phyloP scores from a whole-genome alignment of 257 asterid species.

The Nemophila menziesii region DNA sequence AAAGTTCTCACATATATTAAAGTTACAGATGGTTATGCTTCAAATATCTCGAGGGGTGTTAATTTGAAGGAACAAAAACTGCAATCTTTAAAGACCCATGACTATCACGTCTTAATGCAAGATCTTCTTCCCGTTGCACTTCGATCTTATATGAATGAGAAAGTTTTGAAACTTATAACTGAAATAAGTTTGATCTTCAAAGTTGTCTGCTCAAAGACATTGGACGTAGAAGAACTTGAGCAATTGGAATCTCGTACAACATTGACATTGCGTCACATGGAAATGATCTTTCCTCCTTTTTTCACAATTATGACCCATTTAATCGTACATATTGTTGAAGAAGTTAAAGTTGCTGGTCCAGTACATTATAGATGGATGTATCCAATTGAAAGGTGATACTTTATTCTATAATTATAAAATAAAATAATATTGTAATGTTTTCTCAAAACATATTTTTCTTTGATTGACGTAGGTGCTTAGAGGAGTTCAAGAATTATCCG shows the following conservation, averaged over 20 bases:
- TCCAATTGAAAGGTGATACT: background rate
- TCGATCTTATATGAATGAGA: background rate
- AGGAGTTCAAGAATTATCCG: slow-evolving; percentile 6
- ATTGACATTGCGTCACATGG: background rate
- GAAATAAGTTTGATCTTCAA: background rate
- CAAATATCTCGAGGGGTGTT: background rate
- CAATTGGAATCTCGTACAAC: background rate
- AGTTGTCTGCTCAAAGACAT: background rate
- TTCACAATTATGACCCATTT: background rate
- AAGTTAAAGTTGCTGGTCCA: background rate
- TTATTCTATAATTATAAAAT: background rate
- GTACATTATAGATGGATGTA: background rate
- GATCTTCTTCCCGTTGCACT: background rate
- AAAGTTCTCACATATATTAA: slow-evolving; percentile 3
- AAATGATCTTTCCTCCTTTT: background rate
- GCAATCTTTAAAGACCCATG: background rate
- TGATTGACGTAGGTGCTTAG: background rate
- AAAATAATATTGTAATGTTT: background rate
- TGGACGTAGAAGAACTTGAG: background rate
- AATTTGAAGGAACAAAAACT: background rate
- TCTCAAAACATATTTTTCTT: background rate
- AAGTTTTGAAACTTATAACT: background rate
- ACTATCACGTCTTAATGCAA: background rate
- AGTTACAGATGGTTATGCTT: slow-evolving; percentile 1
- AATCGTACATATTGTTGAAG: background rate